Conservation (phyloP, 495 filamentous ascomycete species). For the Penicillium canariense region DNA sequence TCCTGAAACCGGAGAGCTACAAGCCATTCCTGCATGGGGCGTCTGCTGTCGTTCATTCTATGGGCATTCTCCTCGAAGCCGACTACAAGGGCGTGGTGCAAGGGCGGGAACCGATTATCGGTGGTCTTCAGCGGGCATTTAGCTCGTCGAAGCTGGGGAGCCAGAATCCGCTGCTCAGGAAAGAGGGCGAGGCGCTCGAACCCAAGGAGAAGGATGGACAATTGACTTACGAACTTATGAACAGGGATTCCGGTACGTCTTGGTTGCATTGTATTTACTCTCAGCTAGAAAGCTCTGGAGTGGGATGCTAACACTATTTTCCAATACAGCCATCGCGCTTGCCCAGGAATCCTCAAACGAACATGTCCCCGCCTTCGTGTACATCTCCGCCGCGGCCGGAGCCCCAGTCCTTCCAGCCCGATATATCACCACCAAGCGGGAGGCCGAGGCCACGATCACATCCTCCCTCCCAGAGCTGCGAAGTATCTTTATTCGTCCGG, state of each 20-base stretch:
- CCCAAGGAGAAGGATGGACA: slow-evolving; percentile 68
- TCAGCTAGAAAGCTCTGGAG: not conserved
- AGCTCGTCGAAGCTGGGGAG: slow-evolving; percentile 60
- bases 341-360: slow-evolving; percentile 71
- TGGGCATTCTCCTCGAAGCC: slow-evolving; percentile 96
- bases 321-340: slow-evolving; percentile 60
- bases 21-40: slow-evolving; percentile 66
- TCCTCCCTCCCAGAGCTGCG: slow-evolving; percentile 70
- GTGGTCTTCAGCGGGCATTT: slow-evolving; percentile 76
- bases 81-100: slow-evolving; percentile 93
- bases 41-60: slow-evolving; percentile 82
- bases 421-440: slow-evolving; percentile 89
- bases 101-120: slow-evolving; percentile 72
- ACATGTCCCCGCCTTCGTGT: slow-evolving; percentile 70
- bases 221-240: slow-evolving; percentile 97
- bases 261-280: not conserved
- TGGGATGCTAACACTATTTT: slow-evolving; percentile 18
- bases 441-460: slow-evolving; percentile 79
- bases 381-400: slow-evolving; percentile 83
- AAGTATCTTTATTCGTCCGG: slow-evolving; percentile 77
- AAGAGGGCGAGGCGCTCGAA: slow-evolving; percentile 55
- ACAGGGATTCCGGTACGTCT: slow-evolving; percentile 71
- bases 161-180: slow-evolving; percentile 62
- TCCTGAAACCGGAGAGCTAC: slow-evolving; percentile 79
- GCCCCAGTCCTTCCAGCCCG: slow-evolving; percentile 77